Percentiles rank a stretch among this genome's conserved stretches.
These are phyloP conservation scores for Erysimum cheiranthoides DNA, from an alignment of 345 rosid species.

Conservation along the genomic window DNA sequence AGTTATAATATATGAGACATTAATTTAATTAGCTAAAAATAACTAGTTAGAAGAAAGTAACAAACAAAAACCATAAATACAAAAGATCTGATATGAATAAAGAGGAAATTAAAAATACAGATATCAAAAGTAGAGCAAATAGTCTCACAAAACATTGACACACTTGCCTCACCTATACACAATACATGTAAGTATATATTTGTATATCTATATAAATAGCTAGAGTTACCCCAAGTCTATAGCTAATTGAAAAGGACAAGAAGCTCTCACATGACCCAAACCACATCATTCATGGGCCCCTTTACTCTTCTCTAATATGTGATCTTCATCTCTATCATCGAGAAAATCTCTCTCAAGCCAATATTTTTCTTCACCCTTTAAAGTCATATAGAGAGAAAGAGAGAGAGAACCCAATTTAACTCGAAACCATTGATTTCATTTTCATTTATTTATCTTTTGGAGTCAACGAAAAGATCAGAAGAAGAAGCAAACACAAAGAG, in stretches of 20 bases:
- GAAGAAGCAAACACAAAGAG: slow-evolving; percentile 39
- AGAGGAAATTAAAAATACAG: slow-evolving; percentile 32
- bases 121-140: slow-evolving; percentile 31
- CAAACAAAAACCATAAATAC: slow-evolving; percentile 32
- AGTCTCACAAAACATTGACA: slow-evolving; percentile 23
- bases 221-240: slow-evolving; percentile 49
- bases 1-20: slow-evolving; percentile 11
- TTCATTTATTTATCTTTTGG: slow-evolving; percentile 39
- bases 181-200: slow-evolving; percentile 25
- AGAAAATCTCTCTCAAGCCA: slow-evolving; percentile 37
- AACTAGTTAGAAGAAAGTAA: slow-evolving; percentile 18
- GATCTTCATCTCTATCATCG: slow-evolving; percentile 48
- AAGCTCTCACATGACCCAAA: slow-evolving; percentile 79
- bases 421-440: slow-evolving; percentile 37
- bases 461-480: slow-evolving; percentile 47
- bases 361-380: slow-evolving; percentile 41
- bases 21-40: slow-evolving; percentile 29
- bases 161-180: slow-evolving; percentile 32
- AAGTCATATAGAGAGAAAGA: slow-evolving; percentile 36
- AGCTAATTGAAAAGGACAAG: slow-evolving; percentile 70
- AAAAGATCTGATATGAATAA: slow-evolving; percentile 42
- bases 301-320: slow-evolving; percentile 40
- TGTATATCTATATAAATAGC: slow-evolving; percentile 38
- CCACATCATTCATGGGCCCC: slow-evolving; percentile 85
- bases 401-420: slow-evolving; percentile 1